Evolutionary conservation across 768 basidiomycete species (phyloP).

Genomic region (Podaxis pistillaris): DNA sequence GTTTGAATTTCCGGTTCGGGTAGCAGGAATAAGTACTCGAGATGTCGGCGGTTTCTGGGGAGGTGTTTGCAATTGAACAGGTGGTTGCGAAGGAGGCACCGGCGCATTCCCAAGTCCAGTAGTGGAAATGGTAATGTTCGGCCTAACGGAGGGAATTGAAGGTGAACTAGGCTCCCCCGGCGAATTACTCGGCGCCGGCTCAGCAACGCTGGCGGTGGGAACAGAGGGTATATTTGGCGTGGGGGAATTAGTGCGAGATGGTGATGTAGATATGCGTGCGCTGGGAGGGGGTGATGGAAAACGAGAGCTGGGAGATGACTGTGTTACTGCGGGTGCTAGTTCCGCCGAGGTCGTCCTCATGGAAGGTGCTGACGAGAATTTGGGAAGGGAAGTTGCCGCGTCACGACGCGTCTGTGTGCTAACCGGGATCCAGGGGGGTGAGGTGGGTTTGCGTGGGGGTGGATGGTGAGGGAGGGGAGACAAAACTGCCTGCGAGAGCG

Average conservation of each 20-base stretch:
- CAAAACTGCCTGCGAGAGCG: background rate
- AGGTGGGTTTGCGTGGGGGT: background rate
- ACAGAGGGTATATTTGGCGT: conserved; percentile 7
- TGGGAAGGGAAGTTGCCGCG: background rate
- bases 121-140: conserved; percentile 4
- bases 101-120: background rate
- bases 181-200: conserved; percentile 12
- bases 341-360: background rate
- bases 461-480: conserved; percentile 10
- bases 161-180: background rate
- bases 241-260: background rate
- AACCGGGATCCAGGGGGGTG: background rate
- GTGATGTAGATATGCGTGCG: background rate
- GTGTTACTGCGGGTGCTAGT: background rate
- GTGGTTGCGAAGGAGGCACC: background rate
- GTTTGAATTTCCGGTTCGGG: background rate
- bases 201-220: background rate
- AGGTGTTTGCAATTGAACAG: background rate
- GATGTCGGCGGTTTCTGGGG: background rate
- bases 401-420: background rate
- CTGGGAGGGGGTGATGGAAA: conserved; percentile 4
- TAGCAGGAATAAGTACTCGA: background rate
- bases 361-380: background rate
- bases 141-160: background rate
- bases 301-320: background rate